These are phyloP conservation scores for Ilex asprella DNA, from an alignment of 257 asterid species.

Conservation along the genomic window DNA sequence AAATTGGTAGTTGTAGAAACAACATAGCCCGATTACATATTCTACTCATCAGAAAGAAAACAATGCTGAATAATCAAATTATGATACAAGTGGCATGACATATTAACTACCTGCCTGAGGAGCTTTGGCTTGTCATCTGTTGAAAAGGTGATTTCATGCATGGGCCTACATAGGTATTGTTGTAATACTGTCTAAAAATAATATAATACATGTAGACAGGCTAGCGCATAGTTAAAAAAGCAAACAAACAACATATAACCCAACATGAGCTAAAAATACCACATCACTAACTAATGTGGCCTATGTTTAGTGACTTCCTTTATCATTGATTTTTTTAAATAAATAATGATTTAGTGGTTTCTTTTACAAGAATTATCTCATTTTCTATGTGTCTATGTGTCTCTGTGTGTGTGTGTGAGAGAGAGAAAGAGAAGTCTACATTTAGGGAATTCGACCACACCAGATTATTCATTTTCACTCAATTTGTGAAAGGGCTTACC, in stretches of 20 bases:
- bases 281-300: neutral
- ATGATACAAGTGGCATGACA: neutral
- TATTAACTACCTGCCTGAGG: constrained; percentile 71
- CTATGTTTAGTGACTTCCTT: no score
- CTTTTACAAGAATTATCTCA: neutral
- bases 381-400: no score
- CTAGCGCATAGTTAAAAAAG: neutral
- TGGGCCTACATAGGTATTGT: constrained; percentile 51
- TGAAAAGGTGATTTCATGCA: constrained; percentile 98
- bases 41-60: no score
- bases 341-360: neutral
- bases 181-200: neutral
- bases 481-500: neutral
- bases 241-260: neutral
- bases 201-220: neutral
- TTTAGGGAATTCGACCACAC: neutral
- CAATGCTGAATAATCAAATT: no score
- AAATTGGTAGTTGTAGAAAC: no score
- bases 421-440: neutral
- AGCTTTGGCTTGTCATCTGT: constrained; percentile 88
- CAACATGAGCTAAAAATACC: neutral
- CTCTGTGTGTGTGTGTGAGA: neutral
- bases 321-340: neutral
- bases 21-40: no score
- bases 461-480: neutral